A percentile compares a stretch with the other conserved stretches of the same genome.
Evolutionary conservation across 768 basidiomycete species (phyloP).

Genomic region (Goffeauzyma gilvescens): DNA sequence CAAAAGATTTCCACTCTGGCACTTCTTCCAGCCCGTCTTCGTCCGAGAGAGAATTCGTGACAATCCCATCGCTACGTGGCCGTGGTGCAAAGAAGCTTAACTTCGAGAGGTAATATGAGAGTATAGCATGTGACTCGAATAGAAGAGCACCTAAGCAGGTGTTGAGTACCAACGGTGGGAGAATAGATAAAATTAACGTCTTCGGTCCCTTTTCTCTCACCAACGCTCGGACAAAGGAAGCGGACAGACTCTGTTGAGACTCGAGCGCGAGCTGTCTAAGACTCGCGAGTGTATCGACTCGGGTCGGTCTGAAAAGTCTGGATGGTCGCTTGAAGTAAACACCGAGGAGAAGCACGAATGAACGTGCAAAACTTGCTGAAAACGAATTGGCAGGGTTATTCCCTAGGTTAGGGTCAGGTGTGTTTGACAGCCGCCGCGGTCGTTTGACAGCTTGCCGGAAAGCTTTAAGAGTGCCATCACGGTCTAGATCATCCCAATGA

Average conservation of each 20-base stretch:
- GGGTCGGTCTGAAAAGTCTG: constrained; percentile 24
- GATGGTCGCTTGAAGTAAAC: constrained; percentile 28
- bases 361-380: constrained; percentile 25
- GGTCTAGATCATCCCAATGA: too few relatives aligned
- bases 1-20: constrained; percentile 38
- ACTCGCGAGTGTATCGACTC: constrained; percentile 29
- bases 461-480: too few relatives aligned
- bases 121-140: constrained; percentile 28
- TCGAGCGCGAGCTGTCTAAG: constrained; percentile 24
- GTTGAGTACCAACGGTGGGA: constrained; percentile 28
- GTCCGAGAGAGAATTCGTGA: too few relatives aligned
- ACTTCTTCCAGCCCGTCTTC: constrained; percentile 41
- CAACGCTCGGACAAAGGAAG: constrained; percentile 21
- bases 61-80: not conserved
- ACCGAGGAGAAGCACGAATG: constrained; percentile 22
- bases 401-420: too few relatives aligned
- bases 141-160: constrained; percentile 26
- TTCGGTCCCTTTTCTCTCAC: constrained; percentile 18
- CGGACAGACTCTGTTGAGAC: constrained; percentile 22
- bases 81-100: constrained; percentile 16
- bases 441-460: too few relatives aligned
- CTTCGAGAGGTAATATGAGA: constrained; percentile 15
- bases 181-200: constrained; percentile 18
- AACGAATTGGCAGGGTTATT: constrained; percentile 18
- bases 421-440: too few relatives aligned